Evolutionary conservation across 768 basidiomycete genomes (phyloP), one percentile per base, ranked within the genome.

Genomic region (Collybia mongolica): DNA sequence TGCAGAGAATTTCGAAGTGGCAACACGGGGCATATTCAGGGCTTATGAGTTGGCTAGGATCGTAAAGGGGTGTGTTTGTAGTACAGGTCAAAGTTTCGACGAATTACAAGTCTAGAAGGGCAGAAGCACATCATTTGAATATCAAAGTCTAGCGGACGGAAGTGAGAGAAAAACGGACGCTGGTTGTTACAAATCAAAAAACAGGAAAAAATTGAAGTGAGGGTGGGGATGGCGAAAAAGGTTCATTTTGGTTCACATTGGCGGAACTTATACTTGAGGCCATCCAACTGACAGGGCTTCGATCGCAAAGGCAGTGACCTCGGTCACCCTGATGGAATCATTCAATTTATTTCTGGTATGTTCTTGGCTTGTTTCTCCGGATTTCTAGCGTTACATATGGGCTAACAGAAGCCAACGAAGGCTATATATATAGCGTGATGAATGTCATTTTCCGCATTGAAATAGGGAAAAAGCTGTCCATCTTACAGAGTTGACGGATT

Each of bases 231-330:
- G 68, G 72, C 70, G 68, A 71, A 72, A 73, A 74, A 69, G 67
- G 69, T 62, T 65, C 73, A 77, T 77, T 71, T 73, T 75, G 68
- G 69, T 68, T 73, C 65, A 71, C 68, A 66, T 71, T 72, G 68
- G 69, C 80, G 78, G 79, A 73, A 77, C 80, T 82, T 82, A 81
- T 81, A 81, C 71, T 63, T 73, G 61, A 64, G 62, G 57, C 56
- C 65, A 70, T 69, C 64, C 66, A 70, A 72, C 66, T 76, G 75
- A 74, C 74, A 73, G 72, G 66, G 63, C 73, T 75, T 74, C 72
- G 69, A 74, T 75, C 69, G 67, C 70, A 60, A 58, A 58, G 60
- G 64, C 54, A 38, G 23, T 59, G 69, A 60, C 71, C 71, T 72
- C 72, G 60, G 65, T 58, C 69, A 74, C 74, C 63, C 59, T 52